Conservation (phyloP, 2,329 filamentous ascomycete species). For the Fusarium avenaceum region DNA sequence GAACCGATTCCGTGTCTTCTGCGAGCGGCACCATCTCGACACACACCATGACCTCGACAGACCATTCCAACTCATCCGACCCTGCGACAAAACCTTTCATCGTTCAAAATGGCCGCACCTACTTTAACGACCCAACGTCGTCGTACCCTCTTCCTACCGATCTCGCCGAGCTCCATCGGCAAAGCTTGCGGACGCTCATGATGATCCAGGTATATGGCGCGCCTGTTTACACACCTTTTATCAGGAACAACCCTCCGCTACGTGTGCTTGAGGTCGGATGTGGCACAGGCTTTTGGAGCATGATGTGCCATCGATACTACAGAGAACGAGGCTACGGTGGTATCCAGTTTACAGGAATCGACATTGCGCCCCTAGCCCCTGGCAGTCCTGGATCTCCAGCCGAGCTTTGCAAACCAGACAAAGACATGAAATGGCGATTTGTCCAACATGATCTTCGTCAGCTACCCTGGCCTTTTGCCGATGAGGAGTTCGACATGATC, state of each 20-base stretch:
- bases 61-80: constrained; percentile 61
- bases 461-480: constrained; percentile 80
- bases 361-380: constrained; percentile 79
- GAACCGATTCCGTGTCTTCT: constrained; percentile 63
- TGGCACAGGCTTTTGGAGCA: constrained; percentile 90
- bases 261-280: constrained; percentile 89
- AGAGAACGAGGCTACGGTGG: constrained; percentile 74
- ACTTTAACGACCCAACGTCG: constrained; percentile 79
- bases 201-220: constrained; percentile 85
- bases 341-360: constrained; percentile 85
- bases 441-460: constrained; percentile 87
- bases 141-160: constrained; percentile 91
- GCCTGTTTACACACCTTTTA: constrained; percentile 79
- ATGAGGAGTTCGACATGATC: constrained; percentile 87
- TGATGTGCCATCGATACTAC: constrained; percentile 87
- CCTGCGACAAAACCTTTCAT: constrained; percentile 69
- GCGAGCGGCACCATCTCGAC: constrained; percentile 60
- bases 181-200: constrained; percentile 86
- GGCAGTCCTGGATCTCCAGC: constrained; percentile 52
- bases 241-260: constrained; percentile 76
- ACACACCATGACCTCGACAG: constrained; percentile 64
- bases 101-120: constrained; percentile 83
- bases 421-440: constrained; percentile 89
- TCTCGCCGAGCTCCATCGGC: constrained; percentile 86
- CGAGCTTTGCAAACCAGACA: constrained; percentile 66